Conservation (phyloP, 192 early-diverging fungal species). For the Coemansia sp. region DNA sequence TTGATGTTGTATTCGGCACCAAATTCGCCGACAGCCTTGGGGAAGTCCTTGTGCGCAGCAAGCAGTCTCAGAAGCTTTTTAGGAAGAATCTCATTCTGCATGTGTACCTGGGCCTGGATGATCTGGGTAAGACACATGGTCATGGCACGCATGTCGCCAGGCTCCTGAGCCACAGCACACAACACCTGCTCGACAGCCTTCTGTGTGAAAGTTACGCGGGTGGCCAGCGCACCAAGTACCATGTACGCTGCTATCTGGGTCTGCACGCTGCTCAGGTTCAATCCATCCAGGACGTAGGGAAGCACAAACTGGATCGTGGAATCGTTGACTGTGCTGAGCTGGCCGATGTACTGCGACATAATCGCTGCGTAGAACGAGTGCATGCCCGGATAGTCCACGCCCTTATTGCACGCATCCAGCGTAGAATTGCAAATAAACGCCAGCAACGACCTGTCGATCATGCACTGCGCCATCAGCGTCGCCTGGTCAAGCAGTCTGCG, state of each 20-base stretch:
- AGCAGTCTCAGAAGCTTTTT: constrained; percentile 13
- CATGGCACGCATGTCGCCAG: constrained; percentile 30
- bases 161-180: constrained; percentile 27
- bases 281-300: constrained; percentile 36
- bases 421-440: constrained; percentile 76
- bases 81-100: constrained; percentile 6
- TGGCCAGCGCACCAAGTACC: constrained; percentile 33
- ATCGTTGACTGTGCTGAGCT: constrained; percentile 27
- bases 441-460: constrained; percentile 68
- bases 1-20: constrained; percentile 22
- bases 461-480: constrained; percentile 68
- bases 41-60: constrained; percentile 12
- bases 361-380: constrained; percentile 47
- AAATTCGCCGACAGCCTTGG: constrained; percentile 15
- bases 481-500: constrained; percentile 65
- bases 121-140: constrained; percentile 39
- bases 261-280: constrained; percentile 21
- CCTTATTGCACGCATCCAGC: constrained; percentile 34
- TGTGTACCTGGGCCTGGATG: constrained; percentile 39
- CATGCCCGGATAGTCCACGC: constrained; percentile 33
- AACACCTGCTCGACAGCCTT: constrained; percentile 33
- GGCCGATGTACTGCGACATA: constrained; percentile 39
- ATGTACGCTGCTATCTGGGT: constrained; percentile 48
- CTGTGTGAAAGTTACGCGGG: constrained; percentile 36
- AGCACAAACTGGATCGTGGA: constrained; percentile 44